These are phyloP conservation scores for Coniochaeta sp. DNA, from an alignment of 2,329 filamentous ascomycete genomes.

Conservation along the genomic window DNA sequence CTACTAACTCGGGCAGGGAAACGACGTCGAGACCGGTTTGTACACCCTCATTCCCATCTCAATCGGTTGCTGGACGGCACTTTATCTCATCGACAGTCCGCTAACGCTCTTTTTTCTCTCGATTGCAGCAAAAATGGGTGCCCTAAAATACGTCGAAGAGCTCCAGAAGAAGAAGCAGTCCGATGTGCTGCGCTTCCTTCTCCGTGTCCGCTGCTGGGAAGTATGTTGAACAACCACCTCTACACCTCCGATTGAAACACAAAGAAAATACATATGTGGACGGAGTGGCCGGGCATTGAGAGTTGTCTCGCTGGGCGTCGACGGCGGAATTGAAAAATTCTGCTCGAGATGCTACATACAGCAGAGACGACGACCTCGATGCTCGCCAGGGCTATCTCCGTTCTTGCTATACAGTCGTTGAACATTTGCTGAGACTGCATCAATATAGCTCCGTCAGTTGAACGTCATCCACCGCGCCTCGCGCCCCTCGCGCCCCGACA, in stretches of 20 bases:
- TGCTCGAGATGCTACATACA: no score
- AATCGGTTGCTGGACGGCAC: conserved; percentile 14
- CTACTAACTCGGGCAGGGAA: conserved; percentile 3
- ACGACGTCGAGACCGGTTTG: conserved; percentile 3
- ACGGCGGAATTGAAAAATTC: no score
- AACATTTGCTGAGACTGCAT: conserved; percentile 99
- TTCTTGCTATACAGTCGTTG: conserved; percentile 97
- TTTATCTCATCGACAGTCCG: conserved; percentile 9
- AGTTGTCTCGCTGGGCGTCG: no score
- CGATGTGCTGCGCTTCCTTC: conserved; percentile 99
- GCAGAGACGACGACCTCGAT: conserved; percentile 4
- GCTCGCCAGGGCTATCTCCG: conserved; percentile 16
- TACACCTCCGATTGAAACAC: conserved; percentile 18
- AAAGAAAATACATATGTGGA: no score
- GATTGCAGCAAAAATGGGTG: conserved; percentile 76
- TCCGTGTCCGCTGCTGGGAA: conserved; percentile 99
- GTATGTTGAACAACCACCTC: conserved; percentile 55
- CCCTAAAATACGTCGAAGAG: conserved; percentile 99
- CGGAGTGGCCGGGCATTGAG: conserved; percentile 8
- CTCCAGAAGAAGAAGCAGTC: conserved; percentile 99
- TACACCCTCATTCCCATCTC: neutral
- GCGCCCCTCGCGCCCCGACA: conserved; percentile 96
- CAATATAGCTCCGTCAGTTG: conserved; percentile 99
- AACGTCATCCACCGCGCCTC: conserved; percentile 99
- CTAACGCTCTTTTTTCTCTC: neutral